Evolutionary conservation across 495 filamentous ascomycete species (phyloP).

Genomic region (Tuber umbilicatum): DNA sequence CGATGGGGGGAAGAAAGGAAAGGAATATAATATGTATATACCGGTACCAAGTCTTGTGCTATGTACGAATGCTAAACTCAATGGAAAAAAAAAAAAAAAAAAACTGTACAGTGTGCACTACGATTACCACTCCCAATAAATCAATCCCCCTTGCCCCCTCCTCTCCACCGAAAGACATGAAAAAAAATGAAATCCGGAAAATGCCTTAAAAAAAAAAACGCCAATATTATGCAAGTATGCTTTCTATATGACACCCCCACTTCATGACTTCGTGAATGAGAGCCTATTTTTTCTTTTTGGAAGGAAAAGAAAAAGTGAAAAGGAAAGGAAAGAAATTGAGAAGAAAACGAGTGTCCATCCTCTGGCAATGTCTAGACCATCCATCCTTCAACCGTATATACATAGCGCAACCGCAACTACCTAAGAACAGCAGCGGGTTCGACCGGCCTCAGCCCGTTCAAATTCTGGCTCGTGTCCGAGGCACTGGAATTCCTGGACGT

Average conservation of each 20-base stretch:
- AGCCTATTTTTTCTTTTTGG: not conserved
- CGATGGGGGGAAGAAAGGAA: not conserved
- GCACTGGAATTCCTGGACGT: not conserved
- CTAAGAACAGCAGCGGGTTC: not conserved
- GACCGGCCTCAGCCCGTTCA: not conserved
- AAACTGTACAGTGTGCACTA: not conserved
- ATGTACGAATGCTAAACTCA: not conserved
- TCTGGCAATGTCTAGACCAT: not conserved
- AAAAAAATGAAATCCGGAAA: not conserved
- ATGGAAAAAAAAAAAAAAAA: not conserved
- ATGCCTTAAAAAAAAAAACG: not conserved
- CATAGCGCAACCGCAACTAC: not conserved
- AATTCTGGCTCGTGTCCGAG: not conserved
- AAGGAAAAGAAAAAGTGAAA: not conserved
- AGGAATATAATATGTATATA: not conserved
- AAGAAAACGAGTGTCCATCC: not conserved
- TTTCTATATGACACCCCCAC: not conserved
- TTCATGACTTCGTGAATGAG: not conserved
- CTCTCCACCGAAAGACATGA: not conserved
- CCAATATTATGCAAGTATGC: slow-evolving; percentile 3
- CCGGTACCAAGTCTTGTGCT: not conserved
- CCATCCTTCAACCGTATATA: not conserved
- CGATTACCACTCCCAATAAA: not conserved
- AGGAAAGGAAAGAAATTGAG: not conserved
- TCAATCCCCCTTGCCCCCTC: not conserved